Evolutionary conservation across 2,329 filamentous ascomycete genomes (phyloP).

Genomic region (Coleophoma crateriformis): DNA sequence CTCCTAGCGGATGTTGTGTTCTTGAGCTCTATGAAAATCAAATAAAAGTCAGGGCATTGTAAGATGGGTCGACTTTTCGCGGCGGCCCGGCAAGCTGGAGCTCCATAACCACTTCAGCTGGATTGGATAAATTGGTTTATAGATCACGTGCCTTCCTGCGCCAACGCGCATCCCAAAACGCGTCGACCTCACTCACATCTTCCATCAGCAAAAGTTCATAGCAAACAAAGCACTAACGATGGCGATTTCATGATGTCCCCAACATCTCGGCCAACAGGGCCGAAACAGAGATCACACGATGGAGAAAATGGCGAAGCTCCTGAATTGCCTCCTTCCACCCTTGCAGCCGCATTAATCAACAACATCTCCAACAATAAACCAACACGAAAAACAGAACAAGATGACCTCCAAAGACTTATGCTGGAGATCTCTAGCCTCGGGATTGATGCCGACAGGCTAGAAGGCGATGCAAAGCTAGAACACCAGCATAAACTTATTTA

Average conservation of each 20-base stretch:
- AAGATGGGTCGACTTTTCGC: conserved; percentile 4
- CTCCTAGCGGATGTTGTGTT: background rate
- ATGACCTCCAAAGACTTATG: conserved; percentile 69
- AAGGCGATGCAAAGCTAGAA: conserved; percentile 58
- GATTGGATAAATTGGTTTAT: background rate
- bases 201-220: background rate
- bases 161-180: conserved; percentile 3
- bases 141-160: conserved; percentile 10
- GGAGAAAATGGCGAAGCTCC: conserved; percentile 8
- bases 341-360: conserved; percentile 82
- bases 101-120: conserved; percentile 6
- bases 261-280: conserved; percentile 6
- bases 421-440: conserved; percentile 53
- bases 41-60: background rate
- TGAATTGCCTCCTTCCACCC: conserved; percentile 63
- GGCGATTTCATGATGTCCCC: conserved; percentile 18
- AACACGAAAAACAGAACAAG: conserved; percentile 59
- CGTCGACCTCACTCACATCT: conserved; percentile 1
- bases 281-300: conserved; percentile 6
- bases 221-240: conserved; percentile 8
- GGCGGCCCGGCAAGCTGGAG: background rate
- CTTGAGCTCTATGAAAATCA: background rate
- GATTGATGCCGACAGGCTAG: conserved; percentile 43
- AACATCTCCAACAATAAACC: conserved; percentile 64
- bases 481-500: conserved; percentile 84